Evolutionary conservation across 768 basidiomycete species (phyloP), one percentile per base, ranked within the genome.

Genomic region (Psilocybe sp.): DNA sequence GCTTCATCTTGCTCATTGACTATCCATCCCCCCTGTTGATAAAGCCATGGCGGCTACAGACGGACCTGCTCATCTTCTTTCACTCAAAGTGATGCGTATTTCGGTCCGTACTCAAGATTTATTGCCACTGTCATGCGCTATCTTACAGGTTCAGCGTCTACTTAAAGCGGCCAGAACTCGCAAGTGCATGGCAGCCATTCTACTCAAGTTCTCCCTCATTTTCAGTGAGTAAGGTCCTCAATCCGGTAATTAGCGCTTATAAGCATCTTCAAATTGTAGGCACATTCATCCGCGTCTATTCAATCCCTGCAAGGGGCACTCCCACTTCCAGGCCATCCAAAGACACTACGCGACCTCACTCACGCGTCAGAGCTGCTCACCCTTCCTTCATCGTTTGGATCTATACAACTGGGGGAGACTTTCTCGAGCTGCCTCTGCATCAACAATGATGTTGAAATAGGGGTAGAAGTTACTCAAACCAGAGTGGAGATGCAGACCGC

Each of bases 391-490:
- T 80, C 91, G 7, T 95, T 94, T 61, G 93, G 92, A 13, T 72
- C 84, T 5, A 90, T 95, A 55, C 90, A 92, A 59, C 79, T 97
- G 1, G 94, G 94, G 10, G 91, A 95, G 67, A 90, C 89, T 0
- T 94, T 97, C 61, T 80, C 85, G 1, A 84, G 89, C 56, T 85
- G 84, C 59, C 74, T 97, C 19, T 88, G 85, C 53, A 75, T 96
- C 50, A 88, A 91, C 62, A 93, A 93, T 63, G 87, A 91, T 64
- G 77, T 82, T 0, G 72, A 79, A 32, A 65, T 78, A 5, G 77
- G 79, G 2, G 74, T 95, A 10, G 76, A 84, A 44, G 82, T 79
- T 4, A 81, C 89, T 20, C 72, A 70, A 14, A 66, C 94, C 50
- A 80, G 77, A 57, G 78, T 93, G 33, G 93, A 97, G 65, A 90